These are phyloP conservation scores for Sistotremastrum niveocremeum DNA, from an alignment of 768 basidiomycete species.

Conservation along the genomic window DNA sequence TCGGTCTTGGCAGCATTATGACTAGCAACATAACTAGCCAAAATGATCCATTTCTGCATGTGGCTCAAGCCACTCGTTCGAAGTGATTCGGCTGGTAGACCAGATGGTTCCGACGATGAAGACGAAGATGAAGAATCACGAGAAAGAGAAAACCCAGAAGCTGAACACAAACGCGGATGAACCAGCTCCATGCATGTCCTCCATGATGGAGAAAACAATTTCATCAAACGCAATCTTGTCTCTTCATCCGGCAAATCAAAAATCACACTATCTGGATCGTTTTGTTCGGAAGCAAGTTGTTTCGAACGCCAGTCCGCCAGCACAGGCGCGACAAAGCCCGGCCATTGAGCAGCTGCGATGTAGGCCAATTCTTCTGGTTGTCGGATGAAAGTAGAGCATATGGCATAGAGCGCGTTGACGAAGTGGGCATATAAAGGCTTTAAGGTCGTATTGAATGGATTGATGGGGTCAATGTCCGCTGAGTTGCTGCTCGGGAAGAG, in stretches of 20 bases:
- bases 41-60: conserved; percentile 60
- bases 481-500: conserved; percentile 1
- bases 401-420: conserved; percentile 38
- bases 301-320: conserved; percentile 28
- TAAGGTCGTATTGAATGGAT: conserved; percentile 26
- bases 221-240: conserved; percentile 46
- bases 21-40: conserved; percentile 71
- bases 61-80: conserved; percentile 29
- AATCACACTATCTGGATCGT: conserved; percentile 14
- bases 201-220: conserved; percentile 49
- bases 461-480: conserved; percentile 28
- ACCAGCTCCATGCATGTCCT: conserved; percentile 50
- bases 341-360: conserved; percentile 69
- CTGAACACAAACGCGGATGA: conserved; percentile 54
- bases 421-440: conserved; percentile 53
- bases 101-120: background rate
- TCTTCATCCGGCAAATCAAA: conserved; percentile 10
- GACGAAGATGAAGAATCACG: background rate
- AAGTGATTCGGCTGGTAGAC: no score
- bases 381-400: conserved; percentile 49
- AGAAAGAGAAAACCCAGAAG: conserved; percentile 15
- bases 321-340: conserved; percentile 60
- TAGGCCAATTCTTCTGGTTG: conserved; percentile 63
- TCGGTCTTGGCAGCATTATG: conserved; percentile 76
- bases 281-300: conserved; percentile 11